phyloP scores from a whole-genome alignment of 441 rosid species.

The Hura crepitans region DNA sequence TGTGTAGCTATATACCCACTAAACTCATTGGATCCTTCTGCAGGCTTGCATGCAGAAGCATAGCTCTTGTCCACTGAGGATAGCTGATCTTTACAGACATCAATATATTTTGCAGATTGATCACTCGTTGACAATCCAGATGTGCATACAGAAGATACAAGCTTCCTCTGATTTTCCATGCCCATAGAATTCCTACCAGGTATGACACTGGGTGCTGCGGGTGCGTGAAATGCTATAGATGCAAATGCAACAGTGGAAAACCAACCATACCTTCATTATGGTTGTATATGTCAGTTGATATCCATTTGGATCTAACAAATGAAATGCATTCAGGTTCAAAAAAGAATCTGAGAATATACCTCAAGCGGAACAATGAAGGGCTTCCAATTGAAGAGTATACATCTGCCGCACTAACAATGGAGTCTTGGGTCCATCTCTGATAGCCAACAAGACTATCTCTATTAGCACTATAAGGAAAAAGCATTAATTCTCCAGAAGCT shows the following conservation, averaged over 20 bases:
- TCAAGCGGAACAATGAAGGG: conserved; percentile 73
- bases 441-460: conserved; percentile 31
- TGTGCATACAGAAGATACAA: conserved; percentile 30
- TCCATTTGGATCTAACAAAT: conserved; percentile 14
- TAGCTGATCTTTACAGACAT: conserved; percentile 29
- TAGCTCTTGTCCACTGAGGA: conserved; percentile 31
- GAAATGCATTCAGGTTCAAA: conserved; percentile 9
- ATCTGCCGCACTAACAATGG: conserved; percentile 45
- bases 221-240: conserved; percentile 34
- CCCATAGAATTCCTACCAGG: conserved; percentile 37
- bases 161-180: conserved; percentile 35
- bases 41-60: conserved; percentile 24
- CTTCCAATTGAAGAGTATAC: conserved; percentile 54
- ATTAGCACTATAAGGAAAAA: conserved; percentile 45
- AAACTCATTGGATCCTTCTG: conserved; percentile 24
- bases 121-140: conserved; percentile 35
- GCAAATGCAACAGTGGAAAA: conserved; percentile 40
- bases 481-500: conserved; percentile 53
- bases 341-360: conserved; percentile 38
- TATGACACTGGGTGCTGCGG: conserved; percentile 31
- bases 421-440: conserved; percentile 55
- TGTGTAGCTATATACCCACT: conserved; percentile 19
- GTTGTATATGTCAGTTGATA: conserved; percentile 24
- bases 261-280: conserved; percentile 76
- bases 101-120: conserved; percentile 34